These are phyloP conservation scores for Jimgerdemannia flammicorona DNA, from an alignment of 192 early-diverging fungal species.

Conservation along the genomic window DNA sequence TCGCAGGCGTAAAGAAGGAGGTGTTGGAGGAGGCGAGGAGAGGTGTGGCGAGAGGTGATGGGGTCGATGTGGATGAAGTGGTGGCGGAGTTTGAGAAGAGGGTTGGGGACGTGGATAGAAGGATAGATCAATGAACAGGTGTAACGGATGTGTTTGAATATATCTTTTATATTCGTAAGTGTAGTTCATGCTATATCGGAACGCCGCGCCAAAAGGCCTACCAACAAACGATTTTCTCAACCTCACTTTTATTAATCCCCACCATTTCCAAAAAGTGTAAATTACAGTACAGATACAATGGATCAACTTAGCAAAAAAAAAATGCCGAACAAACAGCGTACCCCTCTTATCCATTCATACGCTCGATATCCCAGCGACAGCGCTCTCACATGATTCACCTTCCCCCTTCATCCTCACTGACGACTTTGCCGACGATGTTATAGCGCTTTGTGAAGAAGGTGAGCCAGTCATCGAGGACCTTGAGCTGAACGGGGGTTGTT, in stretches of 20 bases:
- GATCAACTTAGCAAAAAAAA: too few species aligned
- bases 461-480: conserved; percentile 73
- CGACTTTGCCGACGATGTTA: conserved; percentile 62
- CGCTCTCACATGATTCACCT: background rate
- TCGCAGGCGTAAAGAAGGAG: background rate
- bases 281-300: too few species aligned
- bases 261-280: too few species aligned
- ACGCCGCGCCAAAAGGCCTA: too few species aligned
- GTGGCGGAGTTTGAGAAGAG: background rate
- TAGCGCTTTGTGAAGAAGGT: conserved; percentile 67
- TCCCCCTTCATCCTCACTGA: background rate
- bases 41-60: background rate
- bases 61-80: background rate
- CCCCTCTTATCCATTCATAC: too few species aligned
- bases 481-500: conserved; percentile 32
- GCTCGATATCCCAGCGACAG: too few species aligned
- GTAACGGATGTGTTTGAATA: background rate
- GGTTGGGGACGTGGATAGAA: background rate
- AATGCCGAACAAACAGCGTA: too few species aligned
- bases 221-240: too few species aligned
- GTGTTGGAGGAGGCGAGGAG: background rate
- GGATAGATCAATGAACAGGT: background rate
- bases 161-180: background rate
- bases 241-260: too few species aligned
- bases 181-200: too few species aligned